Conservation (phyloP, 257 asterid genomes). For the Haberlea rhodopensis region DNA sequence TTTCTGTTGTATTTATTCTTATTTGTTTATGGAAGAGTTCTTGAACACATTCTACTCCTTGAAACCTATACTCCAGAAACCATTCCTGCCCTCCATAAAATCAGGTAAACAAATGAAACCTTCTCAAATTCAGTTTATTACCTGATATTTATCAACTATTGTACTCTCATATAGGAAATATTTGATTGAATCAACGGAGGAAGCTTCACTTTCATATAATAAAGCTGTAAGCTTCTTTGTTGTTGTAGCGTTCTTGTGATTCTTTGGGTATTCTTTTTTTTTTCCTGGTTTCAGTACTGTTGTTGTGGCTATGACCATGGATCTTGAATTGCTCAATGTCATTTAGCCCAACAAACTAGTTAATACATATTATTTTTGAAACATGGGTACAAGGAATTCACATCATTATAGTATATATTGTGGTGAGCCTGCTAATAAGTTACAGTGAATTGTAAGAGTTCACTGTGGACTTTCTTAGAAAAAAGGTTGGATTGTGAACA, state of each 20-base stretch:
- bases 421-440: too few relatives aligned
- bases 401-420: too few relatives aligned
- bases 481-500: background rate
- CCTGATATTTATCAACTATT: conserved; percentile 22
- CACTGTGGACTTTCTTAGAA: background rate
- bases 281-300: conserved; percentile 6
- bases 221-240: conserved; percentile 70
- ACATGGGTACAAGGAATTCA: too few relatives aligned
- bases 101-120: conserved; percentile 50
- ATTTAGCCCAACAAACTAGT: background rate
- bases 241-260: conserved; percentile 7
- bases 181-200: conserved; percentile 90
- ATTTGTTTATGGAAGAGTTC: conserved; percentile 57
- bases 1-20: conserved; percentile 28
- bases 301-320: conserved; percentile 6
- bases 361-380: background rate
- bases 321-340: conserved; percentile 5
- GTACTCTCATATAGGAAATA: conserved; percentile 54
- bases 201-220: conserved; percentile 92
- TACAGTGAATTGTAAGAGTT: background rate
- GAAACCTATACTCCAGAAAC: conserved; percentile 90
- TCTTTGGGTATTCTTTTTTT: conserved; percentile 10
- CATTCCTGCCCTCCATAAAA: conserved; percentile 89
- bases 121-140: conserved; percentile 10
- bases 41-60: conserved; percentile 89